Base-by-base conservation (phyloP, 2,329 filamentous ascomycete genomes). In the Coniochaeta sp. region DNA sequence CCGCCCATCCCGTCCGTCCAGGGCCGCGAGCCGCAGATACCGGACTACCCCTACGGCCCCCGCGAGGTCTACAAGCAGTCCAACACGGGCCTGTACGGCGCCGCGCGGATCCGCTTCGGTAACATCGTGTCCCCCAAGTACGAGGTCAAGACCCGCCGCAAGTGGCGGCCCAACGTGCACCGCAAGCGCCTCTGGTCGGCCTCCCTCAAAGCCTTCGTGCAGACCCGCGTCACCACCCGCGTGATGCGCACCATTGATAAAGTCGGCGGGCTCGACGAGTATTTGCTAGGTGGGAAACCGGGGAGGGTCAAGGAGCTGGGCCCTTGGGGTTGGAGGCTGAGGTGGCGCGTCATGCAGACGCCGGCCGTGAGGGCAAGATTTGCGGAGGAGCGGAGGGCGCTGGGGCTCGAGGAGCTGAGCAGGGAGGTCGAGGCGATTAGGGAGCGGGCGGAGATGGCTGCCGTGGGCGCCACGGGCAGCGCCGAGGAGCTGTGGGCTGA, bases 281-380 rank as follows among this genome's bases (percentile, higher is more conserved):
- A 99, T 76, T 79, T 99, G 54, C 80, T 96, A 47, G 92, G 91
- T 66, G 83, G 86, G 72, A 95, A 91, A 76, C 79, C 88, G 17
- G 82, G 81, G 44, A 84, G 95, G 64, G 82, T 98, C 70, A 90
- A 88, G 77, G 91, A 96, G 74, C 79, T 99, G 60, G 95, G 95
- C 5, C 86, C 93, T 58, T 89, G 89, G 65, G 95, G 95, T 7
- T 99, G 95, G 95, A 85, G 88, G 67, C 77, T 99, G 69, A 81
- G 95, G 65, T 97, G 92, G 90, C 84, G 90, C 63, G 79, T 99
- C 62, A 91, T 97, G 88, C 90, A 93, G 77, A 92, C 87, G 4
- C 69, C 70, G 1, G 75, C 77, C 22, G 82, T 96, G 57, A 85
- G 87, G 72, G 81, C 82, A 65, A 79, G 83, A 65, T 90, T 92